A percentile compares a stretch with the other conserved stretches of the same genome.
Conservation (phyloP, 2,329 filamentous ascomycete species). For the Xylariaceae sp. region DNA sequence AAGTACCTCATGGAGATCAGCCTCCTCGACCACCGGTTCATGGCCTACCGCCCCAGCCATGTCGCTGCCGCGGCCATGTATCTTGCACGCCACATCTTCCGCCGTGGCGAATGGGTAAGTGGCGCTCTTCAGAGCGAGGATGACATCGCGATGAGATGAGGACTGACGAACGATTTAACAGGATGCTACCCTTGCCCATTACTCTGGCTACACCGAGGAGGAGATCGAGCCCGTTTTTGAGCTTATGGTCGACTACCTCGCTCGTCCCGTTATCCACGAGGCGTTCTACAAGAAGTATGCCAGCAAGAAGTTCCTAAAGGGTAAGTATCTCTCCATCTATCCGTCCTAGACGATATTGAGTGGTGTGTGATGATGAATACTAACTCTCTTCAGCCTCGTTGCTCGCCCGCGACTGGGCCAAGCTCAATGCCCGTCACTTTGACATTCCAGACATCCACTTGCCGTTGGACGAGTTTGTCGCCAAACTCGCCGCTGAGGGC, state of each 20-base stretch:
- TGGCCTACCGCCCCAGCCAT: conserved; percentile 82
- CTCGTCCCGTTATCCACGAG: conserved; percentile 83
- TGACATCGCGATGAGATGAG: conserved; percentile 3
- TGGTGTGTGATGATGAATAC: neutral
- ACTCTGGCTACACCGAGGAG: conserved; percentile 87
- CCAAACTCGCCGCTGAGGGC: too few relatives aligned
- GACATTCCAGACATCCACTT: neutral
- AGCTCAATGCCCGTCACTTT: neutral
- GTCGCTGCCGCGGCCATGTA: conserved; percentile 94
- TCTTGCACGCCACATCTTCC: conserved; percentile 80
- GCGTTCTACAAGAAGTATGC: conserved; percentile 99
- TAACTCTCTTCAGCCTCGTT: conserved; percentile 19
- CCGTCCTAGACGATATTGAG: too few relatives aligned
- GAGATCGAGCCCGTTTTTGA: conserved; percentile 89
- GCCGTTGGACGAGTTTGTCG: neutral
- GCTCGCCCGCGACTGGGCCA: neutral
- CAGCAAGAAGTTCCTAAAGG: conserved; percentile 98
- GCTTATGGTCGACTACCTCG: conserved; percentile 95
- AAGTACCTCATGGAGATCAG: conserved; percentile 99
- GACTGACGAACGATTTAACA: conserved; percentile 37
- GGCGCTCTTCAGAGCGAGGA: neutral
- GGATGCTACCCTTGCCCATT: conserved; percentile 82
- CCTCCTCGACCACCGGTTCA: conserved; percentile 89
- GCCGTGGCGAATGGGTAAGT: conserved; percentile 85
- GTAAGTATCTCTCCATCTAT: conserved; percentile 47